Base-by-base conservation (phyloP, 768 basidiomycete species). In the Rhizopogon sp. region DNA sequence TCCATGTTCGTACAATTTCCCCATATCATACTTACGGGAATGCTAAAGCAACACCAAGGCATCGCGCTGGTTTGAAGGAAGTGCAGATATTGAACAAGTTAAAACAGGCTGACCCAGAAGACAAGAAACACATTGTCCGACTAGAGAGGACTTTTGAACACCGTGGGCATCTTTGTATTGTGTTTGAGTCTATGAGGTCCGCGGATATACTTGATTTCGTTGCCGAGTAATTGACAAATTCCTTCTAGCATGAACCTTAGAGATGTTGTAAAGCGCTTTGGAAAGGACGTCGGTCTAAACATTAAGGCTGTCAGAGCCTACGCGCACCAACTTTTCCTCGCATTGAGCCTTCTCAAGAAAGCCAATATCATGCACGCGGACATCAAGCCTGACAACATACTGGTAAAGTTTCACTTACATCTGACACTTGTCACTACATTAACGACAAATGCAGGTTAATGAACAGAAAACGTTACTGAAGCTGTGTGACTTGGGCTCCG, bases 291-390 rank as follows among this genome's bases (percentile, higher is more conserved):
- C 54, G 97, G 97, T 14, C 75, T 99, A 22, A 97, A 98, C 64
- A 88, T 98, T 64, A 84, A 87, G 61, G 97, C 97, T 49, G 97
- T 99, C n/a, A 84, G 96, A 61, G 94, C 95, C n/a, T 99, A 99
- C 67, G 87, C 97, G 31, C 92, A 96, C 62, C 97, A 99, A 66
- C 84, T 99, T 51, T 95, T 98, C 72, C 79, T 98, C 51, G 82
- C 92, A 16, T 70, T 98, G 59, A 82, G 88, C 60, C 75, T 95
- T 53, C 75, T 98, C 66, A 83, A 84, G 60, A 98, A 98, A 73
- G 81, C 85, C 56, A 93, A 90, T 60, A 84, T 98, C 56, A 97
- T 98, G 83, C 97, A 99, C 64, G 97, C 97, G 6, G 97, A 99
- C 66, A 91, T 99, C 68, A 98, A 98, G 71, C 97, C 97, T 17